Evolutionary conservation across 306 rosid genomes (phyloP).

Genomic region (Quercus robur): DNA sequence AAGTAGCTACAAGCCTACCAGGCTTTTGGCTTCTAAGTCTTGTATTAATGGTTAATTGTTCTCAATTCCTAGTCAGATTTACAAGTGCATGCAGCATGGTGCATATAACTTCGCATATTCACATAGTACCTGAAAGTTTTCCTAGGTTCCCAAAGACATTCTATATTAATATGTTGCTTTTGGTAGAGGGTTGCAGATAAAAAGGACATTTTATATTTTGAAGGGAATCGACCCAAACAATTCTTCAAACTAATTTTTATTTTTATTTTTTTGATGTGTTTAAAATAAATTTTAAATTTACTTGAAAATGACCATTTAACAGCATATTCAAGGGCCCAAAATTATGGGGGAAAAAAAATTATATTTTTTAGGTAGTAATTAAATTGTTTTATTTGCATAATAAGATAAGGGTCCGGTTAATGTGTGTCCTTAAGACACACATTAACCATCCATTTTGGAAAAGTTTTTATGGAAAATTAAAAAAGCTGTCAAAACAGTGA

Average conservation of each 20-base stretch:
- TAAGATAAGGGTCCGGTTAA: neutral
- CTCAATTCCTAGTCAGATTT: no score
- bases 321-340: neutral
- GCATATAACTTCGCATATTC: no score
- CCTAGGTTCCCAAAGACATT: no score
- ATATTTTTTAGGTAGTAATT: neutral
- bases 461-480: fast-evolving
- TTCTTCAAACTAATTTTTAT: neutral
- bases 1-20: no score
- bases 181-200: neutral
- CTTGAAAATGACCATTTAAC: neutral
- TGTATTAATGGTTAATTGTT: no score
- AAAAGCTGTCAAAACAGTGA: no score
- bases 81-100: no score
- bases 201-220: neutral
- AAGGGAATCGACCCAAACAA: neutral
- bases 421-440: no score
- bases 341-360: neutral
- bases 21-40: no score
- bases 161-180: neutral
- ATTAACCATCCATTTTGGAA: no score
- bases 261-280: no score
- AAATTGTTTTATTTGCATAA: neutral
- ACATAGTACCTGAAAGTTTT: neutral
- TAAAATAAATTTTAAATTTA: neutral